Evolutionary conservation across 2,329 filamentous ascomycete species (phyloP), one percentile per base, ranked within the genome.

Genomic region (Parastagonospora nodorum): DNA sequence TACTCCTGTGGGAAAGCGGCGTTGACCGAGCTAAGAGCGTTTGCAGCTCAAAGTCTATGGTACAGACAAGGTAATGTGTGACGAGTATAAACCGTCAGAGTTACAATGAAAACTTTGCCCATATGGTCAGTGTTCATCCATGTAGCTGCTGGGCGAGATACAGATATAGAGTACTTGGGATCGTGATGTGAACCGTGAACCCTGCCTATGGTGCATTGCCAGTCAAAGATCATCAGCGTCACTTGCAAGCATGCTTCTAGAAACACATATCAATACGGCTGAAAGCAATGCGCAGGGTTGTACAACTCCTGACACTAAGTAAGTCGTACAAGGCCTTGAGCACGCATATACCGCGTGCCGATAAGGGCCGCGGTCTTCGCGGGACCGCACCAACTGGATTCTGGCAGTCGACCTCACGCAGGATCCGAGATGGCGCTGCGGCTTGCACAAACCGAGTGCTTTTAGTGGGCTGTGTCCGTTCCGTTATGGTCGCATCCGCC

Each of bases 181-280:
- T 50, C 64, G 59, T 65, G 44, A 32, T 50, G 42, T 61, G 66
- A 46, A 60, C 57, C 57, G 64, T 66, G 64, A 57, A 15, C 40
- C 58, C 52, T 42, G 50, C 45, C 51, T 53, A 60, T 45, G 51
- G 39, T 58, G 54, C 54, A 50, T 55, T 30, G 41, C 58, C 55
- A 46, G 53, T 39, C 49, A 51, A 32, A 39, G 50, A 48, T 44
- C 53, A 50, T 56, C 48, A 48, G 52, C 11, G 51, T 67, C 56
- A 53, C 57, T 64, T 59, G 61, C 59, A 50, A 46, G 42, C 33
- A 42, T 54, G 40, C 29, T 46, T 63, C 50, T 61, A 60, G 57
- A 60, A 61, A 64, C 66, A 66, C 59, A 59, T 62, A 55, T 53
- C 57, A 64, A 65, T 65, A 66, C 54, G 67, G 66, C 66, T 53